phyloP scores from a whole-genome alignment of 2,329 filamentous ascomycete genomes.

The Ilyonectria robusta region DNA sequence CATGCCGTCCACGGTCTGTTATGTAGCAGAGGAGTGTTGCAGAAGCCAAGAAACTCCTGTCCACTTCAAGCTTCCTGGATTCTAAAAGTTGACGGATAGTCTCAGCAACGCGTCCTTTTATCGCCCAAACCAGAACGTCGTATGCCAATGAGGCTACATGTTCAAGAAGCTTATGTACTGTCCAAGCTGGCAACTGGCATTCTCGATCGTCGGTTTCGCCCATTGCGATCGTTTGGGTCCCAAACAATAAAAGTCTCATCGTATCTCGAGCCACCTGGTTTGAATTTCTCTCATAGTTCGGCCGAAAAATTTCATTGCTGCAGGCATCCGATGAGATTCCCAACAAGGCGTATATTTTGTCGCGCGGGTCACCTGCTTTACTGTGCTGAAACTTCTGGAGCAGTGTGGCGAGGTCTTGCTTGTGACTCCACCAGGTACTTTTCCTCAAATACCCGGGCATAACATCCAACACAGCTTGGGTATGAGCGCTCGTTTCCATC shows the following conservation, averaged over 20 bases:
- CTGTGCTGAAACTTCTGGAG: neutral
- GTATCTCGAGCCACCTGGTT: neutral
- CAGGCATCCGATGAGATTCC: neutral
- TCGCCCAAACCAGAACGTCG: neutral
- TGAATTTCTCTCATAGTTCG: neutral
- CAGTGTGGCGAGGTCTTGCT: neutral
- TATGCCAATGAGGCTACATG: neutral
- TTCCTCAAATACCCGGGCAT: neutral
- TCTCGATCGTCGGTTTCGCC: too few species aligned
- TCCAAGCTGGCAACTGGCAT: neutral
- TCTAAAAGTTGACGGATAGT: too few species aligned
- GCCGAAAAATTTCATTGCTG: neutral
- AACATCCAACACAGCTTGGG: neutral
- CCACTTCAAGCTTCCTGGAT: too few species aligned
- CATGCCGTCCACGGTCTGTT: too few species aligned
- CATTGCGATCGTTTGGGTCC: too few species aligned
- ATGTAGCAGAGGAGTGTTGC: too few species aligned
- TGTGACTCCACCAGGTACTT: neutral
- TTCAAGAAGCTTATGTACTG: neutral
- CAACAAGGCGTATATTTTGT: neutral
- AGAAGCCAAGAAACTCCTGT: too few species aligned
- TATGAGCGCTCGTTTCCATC: neutral
- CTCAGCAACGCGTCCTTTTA: too few species aligned
- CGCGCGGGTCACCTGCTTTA: neutral
- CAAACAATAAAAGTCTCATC: neutral